Percentiles rank a stretch among this genome's conserved stretches.
Conservation (phyloP, 352 stramenopile species). For the Thraustochytrium striatum region DNA sequence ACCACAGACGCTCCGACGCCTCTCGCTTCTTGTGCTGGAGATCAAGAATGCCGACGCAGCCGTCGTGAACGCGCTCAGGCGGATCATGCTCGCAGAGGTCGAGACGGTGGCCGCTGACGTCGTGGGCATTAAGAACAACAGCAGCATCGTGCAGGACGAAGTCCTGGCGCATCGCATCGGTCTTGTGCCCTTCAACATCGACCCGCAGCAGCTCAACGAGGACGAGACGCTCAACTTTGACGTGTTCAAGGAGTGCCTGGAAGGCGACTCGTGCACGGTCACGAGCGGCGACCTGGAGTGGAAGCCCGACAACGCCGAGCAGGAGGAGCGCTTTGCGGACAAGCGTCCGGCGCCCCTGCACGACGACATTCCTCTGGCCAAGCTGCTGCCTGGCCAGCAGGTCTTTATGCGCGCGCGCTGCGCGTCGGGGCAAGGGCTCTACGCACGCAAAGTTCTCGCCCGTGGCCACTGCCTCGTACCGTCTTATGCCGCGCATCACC, state of each 20-base stretch:
- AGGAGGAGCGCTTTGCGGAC: constrained; percentile 21
- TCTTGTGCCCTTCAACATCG: constrained; percentile 21
- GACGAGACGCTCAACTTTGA: constrained; percentile 37
- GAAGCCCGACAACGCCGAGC: not conserved
- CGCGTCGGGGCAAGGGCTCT: constrained; percentile 51
- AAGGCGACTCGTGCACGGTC: not conserved
- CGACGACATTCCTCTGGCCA: constrained; percentile 56
- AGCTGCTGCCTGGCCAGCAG: constrained; percentile 54
- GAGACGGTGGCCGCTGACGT: constrained; percentile 56
- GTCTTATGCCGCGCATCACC: constrained; percentile 52
- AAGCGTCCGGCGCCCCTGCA: constrained; percentile 48
- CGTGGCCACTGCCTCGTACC: constrained; percentile 56
- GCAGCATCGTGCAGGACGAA: constrained; percentile 57
- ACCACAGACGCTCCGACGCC: not conserved
- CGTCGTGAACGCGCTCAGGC: constrained; percentile 56
- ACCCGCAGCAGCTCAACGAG: constrained; percentile 11
- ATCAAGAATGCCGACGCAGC: constrained; percentile 53
- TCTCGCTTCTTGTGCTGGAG: constrained; percentile 50
- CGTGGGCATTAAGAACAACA: constrained; percentile 56
- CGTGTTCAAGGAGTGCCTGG: not conserved
- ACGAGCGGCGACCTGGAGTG: constrained; percentile 24
- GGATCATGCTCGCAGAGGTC: constrained; percentile 57
- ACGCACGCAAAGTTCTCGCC: constrained; percentile 56
- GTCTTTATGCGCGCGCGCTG: constrained; percentile 53
- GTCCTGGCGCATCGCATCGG: constrained; percentile 54